Conservation (phyloP, 2,329 filamentous ascomycete species). For the Penicillium sp. region DNA sequence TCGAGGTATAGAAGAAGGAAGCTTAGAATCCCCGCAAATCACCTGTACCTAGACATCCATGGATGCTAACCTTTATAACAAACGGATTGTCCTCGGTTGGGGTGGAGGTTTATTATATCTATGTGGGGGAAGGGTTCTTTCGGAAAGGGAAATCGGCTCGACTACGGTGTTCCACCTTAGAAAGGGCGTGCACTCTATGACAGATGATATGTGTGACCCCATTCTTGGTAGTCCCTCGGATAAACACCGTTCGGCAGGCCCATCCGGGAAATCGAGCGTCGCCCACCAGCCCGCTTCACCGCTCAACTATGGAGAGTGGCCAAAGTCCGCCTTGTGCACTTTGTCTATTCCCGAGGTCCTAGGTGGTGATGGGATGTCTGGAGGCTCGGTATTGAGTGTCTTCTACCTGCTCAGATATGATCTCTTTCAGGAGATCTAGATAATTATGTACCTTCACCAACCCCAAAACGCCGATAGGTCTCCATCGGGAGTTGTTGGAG, state of each 20-base stretch:
- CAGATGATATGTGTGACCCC: not conserved
- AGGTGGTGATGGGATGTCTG: no score
- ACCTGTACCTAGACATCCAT: not conserved
- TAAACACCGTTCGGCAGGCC: constrained; percentile 8
- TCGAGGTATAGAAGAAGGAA: not conserved
- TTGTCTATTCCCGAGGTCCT: not conserved
- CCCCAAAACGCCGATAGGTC: no score
- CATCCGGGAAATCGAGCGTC: constrained; percentile 8
- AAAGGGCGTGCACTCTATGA: not conserved
- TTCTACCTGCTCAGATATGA: no score
- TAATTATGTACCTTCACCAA: no score
- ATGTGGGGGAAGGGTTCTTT: not conserved
- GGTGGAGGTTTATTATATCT: not conserved
- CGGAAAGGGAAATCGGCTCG: constrained; percentile 8
- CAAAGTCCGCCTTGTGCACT: not conserved
- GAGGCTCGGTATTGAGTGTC: no score
- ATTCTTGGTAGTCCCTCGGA: constrained; percentile 6
- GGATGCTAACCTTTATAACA: not conserved
- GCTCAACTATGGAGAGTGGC: not conserved
- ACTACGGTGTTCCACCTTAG: not conserved
- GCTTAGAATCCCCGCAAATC: not conserved
- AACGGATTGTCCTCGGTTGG: not conserved
- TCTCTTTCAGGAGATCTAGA: no score
- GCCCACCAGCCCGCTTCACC: not conserved
- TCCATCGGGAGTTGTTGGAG: no score